Evolutionary conservation across 805 yeast species (phyloP), one percentile per base, ranked within the genome.

Genomic region (Sporopachydermia lactativora): DNA sequence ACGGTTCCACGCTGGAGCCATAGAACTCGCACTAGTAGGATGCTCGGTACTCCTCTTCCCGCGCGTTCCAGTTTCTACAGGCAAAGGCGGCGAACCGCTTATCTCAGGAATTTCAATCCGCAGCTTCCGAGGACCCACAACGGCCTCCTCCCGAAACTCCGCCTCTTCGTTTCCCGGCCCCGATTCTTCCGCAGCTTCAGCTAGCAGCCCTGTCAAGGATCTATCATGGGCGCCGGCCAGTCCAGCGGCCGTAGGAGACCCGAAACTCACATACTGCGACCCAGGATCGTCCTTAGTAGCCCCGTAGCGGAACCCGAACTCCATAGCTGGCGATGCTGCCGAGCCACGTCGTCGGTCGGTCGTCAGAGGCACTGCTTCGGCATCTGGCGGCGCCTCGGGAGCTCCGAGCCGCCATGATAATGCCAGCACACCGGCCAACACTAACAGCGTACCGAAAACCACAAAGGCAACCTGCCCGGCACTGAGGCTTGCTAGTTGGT

Each of bases 401-500:
- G 31, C 8, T 44, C 47, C 19, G 38, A 31, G 16, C 40, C 71
- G 71, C 70, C 77, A 70, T 41, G 86, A 77, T 15, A 84, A 63
- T 8, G 71, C 55, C 24, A 75, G 66, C 3, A 83, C 95, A 1
- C 95, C 95, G 1, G 50, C 11, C 3, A 70, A 49, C 4, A 70
- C 61, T 4, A 66, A 40, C 2, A 47, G 17, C 1, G 73, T 68
- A 16, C 74, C 70, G 15, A 77, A 53, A 0, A 75, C 75, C 8
- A 73, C 68, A 38, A 65, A 64, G 2, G 59, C 35, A 2, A 66
- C 59, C 41, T 61, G 65, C 17, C 45, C 19, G 5, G 48, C 43
- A 3, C 61, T 49, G 13, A 72, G 53, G 6, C 57, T 52, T 5
- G 55, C 52, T 47, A 77, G 61, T 50, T 77, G 83, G 37, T 68